Conservation (phyloP, 2,329 filamentous ascomycete genomes). For the Aureobasidium vineae region DNA sequence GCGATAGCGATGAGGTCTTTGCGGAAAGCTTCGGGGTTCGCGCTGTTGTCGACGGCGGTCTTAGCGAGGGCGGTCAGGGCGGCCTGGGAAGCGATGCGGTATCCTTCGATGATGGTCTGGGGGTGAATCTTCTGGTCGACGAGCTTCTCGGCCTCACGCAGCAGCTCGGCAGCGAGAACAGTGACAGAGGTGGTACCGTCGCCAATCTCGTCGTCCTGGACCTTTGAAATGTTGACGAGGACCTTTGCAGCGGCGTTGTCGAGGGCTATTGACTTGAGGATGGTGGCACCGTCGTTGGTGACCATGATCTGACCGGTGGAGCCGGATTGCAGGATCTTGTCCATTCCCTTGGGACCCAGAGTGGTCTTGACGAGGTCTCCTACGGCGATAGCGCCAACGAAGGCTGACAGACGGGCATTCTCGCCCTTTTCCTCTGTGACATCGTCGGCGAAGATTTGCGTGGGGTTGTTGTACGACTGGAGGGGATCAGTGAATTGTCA, state of each 20-base stretch:
- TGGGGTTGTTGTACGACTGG: slow-evolving; percentile 64
- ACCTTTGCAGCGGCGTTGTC: slow-evolving; percentile 99
- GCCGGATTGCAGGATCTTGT: slow-evolving; percentile 94
- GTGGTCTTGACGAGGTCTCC: slow-evolving; percentile 98
- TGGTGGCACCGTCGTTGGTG: slow-evolving; percentile 97
- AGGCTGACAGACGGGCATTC: slow-evolving; percentile 97
- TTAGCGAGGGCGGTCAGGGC: slow-evolving; percentile 81
- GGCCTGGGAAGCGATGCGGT: slow-evolving; percentile 91
- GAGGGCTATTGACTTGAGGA: slow-evolving; percentile 95
- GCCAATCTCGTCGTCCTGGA: slow-evolving; percentile 97
- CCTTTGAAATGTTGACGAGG: slow-evolving; percentile 98
- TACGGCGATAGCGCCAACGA: slow-evolving; percentile 96
- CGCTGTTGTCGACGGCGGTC: slow-evolving; percentile 85
- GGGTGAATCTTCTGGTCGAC: slow-evolving; percentile 99
- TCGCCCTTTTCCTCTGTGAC: slow-evolving; percentile 98
- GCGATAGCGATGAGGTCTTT: slow-evolving; percentile 89
- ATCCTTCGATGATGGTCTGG: slow-evolving; percentile 98
- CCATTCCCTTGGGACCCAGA: slow-evolving; percentile 96
- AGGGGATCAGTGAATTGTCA: not conserved
- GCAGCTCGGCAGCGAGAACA: slow-evolving; percentile 88
- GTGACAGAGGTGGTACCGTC: slow-evolving; percentile 98
- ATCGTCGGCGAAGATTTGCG: slow-evolving; percentile 96
- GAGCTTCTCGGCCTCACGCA: slow-evolving; percentile 94
- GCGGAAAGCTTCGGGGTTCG: slow-evolving; percentile 76
- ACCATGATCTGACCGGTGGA: slow-evolving; percentile 98